Conservation (phyloP, 257 asterid species). For the Cynanchum wilfordii region DNA sequence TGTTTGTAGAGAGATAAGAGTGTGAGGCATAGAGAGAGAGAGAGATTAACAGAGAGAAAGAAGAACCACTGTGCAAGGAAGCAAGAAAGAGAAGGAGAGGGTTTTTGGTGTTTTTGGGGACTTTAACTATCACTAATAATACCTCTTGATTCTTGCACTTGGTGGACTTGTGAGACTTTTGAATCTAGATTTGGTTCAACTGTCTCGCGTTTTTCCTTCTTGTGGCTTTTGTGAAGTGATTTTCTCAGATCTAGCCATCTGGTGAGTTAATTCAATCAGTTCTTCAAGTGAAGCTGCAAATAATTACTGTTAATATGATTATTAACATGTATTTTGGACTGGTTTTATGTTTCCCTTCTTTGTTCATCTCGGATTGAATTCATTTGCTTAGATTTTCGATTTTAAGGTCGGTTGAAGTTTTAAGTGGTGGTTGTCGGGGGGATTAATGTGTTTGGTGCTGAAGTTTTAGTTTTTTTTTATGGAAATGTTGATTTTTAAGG, state of each 20-base stretch:
- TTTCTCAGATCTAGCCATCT: conserved; percentile 58
- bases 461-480: neutral
- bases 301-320: neutral
- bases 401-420: neutral
- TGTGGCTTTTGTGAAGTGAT: conserved; percentile 7
- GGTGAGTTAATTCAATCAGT: conserved; percentile 40
- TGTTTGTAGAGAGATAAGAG: conserved; percentile 8
- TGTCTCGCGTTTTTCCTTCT: conserved; percentile 2
- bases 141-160: conserved; percentile 6
- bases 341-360: neutral
- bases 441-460: conserved; percentile 4
- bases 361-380: neutral
- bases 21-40: conserved; percentile 13
- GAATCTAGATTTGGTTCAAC: conserved; percentile 32
- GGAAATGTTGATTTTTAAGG: conserved; percentile 8
- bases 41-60: conserved; percentile 16
- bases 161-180: conserved; percentile 29
- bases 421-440: neutral
- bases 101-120: conserved; percentile 19
- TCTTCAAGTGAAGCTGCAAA: conserved; percentile 7
- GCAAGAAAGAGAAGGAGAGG: conserved; percentile 19
- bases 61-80: conserved; percentile 10
- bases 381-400: conserved; percentile 1
- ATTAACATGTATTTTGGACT: neutral
- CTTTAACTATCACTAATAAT: conserved; percentile 7